Conservation (phyloP, 257 asterid species). For the Cinchona pubescens region DNA sequence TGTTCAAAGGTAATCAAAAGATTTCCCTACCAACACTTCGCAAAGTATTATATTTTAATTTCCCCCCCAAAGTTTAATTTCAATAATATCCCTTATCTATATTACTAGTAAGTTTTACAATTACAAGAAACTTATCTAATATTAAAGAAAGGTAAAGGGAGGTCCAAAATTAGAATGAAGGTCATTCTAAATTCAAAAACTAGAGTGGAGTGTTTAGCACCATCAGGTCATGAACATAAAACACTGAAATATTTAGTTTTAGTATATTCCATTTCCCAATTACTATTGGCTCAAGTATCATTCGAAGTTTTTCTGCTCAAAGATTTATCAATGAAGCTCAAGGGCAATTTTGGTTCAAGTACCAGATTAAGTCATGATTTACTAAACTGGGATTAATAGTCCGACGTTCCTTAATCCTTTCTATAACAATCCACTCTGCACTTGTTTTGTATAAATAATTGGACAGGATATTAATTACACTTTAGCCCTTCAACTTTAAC, state of each 20-base stretch:
- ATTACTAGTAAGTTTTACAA: not conserved
- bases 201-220: not conserved
- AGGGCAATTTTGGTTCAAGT: not conserved
- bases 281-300: not conserved
- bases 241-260: no score
- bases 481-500: no score
- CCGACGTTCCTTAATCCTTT: not conserved
- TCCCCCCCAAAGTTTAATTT: not conserved
- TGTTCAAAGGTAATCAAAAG: not conserved
- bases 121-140: no score
- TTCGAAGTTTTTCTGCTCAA: not conserved
- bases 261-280: not conserved
- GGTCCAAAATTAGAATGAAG: no score
- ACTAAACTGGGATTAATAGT: not conserved
- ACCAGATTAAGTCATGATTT: not conserved
- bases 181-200: not conserved
- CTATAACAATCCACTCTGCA: not conserved
- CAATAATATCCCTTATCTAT: not conserved
- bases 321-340: not conserved
- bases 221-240: not conserved
- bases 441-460: not conserved
- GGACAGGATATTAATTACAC: not conserved
- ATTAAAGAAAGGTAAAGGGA: not conserved
- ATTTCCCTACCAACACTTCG: not conserved
- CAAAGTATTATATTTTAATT: not conserved